A percentile compares a stretch with the other conserved stretches of the same genome.
phyloP scores from a whole-genome alignment of 495 filamentous ascomycete genomes.

The Acidomyces sp. region DNA sequence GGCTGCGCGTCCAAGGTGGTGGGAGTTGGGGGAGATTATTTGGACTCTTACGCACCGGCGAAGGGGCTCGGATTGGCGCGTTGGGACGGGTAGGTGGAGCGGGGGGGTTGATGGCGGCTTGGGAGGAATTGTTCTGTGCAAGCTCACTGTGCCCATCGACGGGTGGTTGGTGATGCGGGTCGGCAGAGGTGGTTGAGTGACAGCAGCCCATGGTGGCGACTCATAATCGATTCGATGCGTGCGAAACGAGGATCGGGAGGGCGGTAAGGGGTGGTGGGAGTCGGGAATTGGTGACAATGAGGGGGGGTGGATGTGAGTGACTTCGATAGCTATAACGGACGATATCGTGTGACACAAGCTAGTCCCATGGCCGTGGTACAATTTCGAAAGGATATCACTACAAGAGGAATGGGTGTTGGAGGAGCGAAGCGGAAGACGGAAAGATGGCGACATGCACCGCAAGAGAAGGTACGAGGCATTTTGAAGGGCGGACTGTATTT shows the following conservation, averaged over 20 bases:
- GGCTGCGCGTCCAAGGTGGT: slow-evolving; percentile 36
- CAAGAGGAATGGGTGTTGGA: too few relatives aligned
- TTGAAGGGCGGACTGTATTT: too few relatives aligned
- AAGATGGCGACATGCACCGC: too few relatives aligned
- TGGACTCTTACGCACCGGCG: slow-evolving; percentile 12
- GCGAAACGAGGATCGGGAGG: too few relatives aligned
- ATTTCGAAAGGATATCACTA: background rate
- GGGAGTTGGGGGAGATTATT: slow-evolving; percentile 30
- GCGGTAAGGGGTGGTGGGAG: background rate
- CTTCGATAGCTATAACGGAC: background rate
- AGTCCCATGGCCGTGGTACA: background rate
- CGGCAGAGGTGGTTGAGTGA: slow-evolving; percentile 4
- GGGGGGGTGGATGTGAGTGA: background rate
- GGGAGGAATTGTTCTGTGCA: too few relatives aligned
- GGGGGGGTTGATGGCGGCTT: too few relatives aligned
- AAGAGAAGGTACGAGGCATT: too few relatives aligned
- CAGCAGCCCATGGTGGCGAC: slow-evolving; percentile 10
- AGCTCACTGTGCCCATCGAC: too few relatives aligned
- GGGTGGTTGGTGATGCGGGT: too few relatives aligned
- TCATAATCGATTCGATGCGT: background rate
- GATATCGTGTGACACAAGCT: background rate
- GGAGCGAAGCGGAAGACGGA: too few relatives aligned
- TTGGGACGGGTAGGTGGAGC: background rate
- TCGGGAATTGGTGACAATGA: background rate
- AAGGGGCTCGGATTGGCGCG: background rate